Evolutionary conservation across 1,139 yeast genomes (phyloP).

Genomic region (Geotrichum cucujoidarum): DNA sequence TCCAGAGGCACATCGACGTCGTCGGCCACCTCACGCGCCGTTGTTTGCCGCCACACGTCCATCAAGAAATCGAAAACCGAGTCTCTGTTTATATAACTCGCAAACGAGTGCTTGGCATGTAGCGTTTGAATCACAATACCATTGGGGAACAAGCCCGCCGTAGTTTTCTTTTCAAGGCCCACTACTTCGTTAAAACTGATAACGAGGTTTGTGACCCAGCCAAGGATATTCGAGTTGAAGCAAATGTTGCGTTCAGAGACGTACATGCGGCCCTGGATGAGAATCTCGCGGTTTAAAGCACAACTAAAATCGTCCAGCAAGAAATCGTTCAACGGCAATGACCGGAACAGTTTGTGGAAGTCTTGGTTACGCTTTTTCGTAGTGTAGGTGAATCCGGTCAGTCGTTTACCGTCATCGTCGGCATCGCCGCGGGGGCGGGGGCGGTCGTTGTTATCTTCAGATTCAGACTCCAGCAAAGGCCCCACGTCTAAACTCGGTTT

Average conservation of each 20-base stretch:
- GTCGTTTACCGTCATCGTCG: conserved; percentile 21
- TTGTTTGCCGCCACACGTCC: conserved; percentile 37
- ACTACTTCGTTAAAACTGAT: conserved; percentile 69
- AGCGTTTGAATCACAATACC: conserved; percentile 70
- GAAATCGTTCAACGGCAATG: conserved; percentile 65
- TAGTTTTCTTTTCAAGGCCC: conserved; percentile 69
- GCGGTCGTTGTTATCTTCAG: not conserved
- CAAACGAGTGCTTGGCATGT: conserved; percentile 66
- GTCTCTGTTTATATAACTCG: conserved; percentile 83
- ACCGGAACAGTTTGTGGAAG: conserved; percentile 69
- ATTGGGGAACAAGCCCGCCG: conserved; percentile 89
- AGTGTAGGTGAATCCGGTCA: conserved; percentile 44
- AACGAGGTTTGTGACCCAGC: conserved; percentile 83
- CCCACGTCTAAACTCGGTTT: not conserved
- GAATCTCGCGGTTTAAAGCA: conserved; percentile 81
- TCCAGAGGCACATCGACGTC: not conserved
- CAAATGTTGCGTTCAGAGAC: conserved; percentile 76
- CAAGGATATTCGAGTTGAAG: conserved; percentile 82
- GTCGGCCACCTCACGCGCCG: conserved; percentile 16
- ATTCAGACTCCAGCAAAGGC: not conserved
- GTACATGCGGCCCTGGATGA: conserved; percentile 87
- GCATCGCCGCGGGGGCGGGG: conserved; percentile 8
- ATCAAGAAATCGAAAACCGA: conserved; percentile 62
- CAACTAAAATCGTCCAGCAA: conserved; percentile 83
- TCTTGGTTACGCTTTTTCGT: conserved; percentile 66